phyloP scores from a whole-genome alignment of 345 rosid species.

The Melaleuca quinquenervia region DNA sequence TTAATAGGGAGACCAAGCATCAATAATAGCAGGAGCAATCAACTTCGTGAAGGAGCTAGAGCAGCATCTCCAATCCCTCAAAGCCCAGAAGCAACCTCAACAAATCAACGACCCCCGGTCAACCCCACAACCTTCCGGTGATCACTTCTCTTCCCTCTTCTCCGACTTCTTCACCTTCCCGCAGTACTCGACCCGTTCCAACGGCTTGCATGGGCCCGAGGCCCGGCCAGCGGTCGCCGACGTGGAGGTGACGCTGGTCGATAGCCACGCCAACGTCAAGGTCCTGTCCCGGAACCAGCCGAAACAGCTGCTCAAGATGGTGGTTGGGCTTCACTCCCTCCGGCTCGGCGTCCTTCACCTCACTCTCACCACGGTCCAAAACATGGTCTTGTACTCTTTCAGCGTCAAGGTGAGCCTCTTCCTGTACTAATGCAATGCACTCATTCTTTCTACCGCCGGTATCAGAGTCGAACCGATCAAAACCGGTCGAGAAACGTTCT shows the following conservation, averaged over 20 bases:
- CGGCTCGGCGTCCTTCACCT: conserved; percentile 41
- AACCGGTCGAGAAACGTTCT: not conserved
- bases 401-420: conserved; percentile 34
- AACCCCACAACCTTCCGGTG: not conserved
- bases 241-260: conserved; percentile 57
- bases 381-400: conserved; percentile 41
- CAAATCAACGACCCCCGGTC: not conserved
- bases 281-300: conserved; percentile 34
- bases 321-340: conserved; percentile 33
- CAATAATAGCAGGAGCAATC: conserved; percentile 67
- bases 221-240: conserved; percentile 23
- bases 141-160: conserved; percentile 12
- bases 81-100: conserved; percentile 20
- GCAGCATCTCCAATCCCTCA: conserved; percentile 41
- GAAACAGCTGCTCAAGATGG: conserved; percentile 40
- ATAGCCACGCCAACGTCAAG: conserved; percentile 47
- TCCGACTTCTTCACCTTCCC: conserved; percentile 46
- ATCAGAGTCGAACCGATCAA: not conserved
- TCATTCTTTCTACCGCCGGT: not conserved
- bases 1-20: conserved; percentile 67
- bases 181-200: conserved; percentile 7
- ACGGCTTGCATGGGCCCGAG: not conserved
- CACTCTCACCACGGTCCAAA: conserved; percentile 33
- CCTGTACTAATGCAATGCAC: not conserved
- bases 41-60: conserved; percentile 66